A percentile compares a stretch with the other conserved stretches of the same genome.
Conservation (phyloP, 192 early-diverging fungal species). For the Backusella australiensis region DNA sequence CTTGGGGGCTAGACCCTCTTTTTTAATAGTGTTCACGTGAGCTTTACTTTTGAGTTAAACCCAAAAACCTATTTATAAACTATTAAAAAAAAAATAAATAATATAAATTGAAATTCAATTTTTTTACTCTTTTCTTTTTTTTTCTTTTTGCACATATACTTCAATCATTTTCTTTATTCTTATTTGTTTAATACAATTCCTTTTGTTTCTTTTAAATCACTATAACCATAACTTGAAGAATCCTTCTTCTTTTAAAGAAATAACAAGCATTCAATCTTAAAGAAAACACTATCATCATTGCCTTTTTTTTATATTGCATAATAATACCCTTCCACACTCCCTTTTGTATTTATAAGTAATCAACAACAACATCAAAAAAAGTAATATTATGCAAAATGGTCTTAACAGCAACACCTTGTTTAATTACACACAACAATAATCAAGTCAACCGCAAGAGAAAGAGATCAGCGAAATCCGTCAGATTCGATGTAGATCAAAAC, state of each 20-base stretch:
- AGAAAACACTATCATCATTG: background rate
- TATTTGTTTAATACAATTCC: background rate
- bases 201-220: background rate
- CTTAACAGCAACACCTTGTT: slow-evolving; percentile 3
- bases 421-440: background rate
- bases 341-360: background rate
- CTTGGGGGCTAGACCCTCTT: background rate
- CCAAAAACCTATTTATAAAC: background rate
- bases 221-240: background rate
- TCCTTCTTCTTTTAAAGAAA: background rate
- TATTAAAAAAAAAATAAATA: background rate
- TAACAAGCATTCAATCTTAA: background rate
- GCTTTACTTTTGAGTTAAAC: background rate
- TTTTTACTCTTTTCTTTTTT: background rate
- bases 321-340: background rate
- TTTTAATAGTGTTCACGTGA: background rate
- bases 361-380: background rate
- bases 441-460: slow-evolving; percentile 4
- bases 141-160: background rate
- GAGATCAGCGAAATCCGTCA: slow-evolving; percentile 12
- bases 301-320: background rate
- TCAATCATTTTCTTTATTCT: background rate
- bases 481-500: slow-evolving; percentile 20
- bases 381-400: slow-evolving; percentile 5
- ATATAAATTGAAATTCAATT: background rate